Conservation (phyloP, 257 asterid genomes). For the Striga asiatica region DNA sequence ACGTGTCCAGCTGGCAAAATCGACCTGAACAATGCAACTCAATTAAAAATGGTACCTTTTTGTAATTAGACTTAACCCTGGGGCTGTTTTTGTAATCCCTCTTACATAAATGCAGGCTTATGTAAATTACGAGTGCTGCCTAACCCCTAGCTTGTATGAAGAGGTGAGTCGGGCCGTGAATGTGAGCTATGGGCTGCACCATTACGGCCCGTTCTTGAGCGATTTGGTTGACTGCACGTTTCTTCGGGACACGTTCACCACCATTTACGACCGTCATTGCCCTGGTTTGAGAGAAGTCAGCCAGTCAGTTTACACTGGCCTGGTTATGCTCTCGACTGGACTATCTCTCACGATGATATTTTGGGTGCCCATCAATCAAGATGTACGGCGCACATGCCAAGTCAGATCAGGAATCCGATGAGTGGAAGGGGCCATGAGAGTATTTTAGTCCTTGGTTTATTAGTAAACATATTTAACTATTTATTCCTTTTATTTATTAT, state of each 20-base stretch:
- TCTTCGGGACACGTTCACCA: slow-evolving; percentile 52
- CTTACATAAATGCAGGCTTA: slow-evolving; percentile 74
- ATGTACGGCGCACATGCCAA: slow-evolving; percentile 69
- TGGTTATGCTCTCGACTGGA: slow-evolving; percentile 54
- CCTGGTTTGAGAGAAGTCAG: slow-evolving; percentile 46
- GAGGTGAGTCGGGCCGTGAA: slow-evolving; percentile 63
- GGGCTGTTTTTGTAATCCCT: too few relatives aligned
- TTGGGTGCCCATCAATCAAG: slow-evolving; percentile 83
- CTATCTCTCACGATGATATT: slow-evolving; percentile 73
- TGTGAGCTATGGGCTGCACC: slow-evolving; percentile 60
- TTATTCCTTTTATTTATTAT: too few relatives aligned
- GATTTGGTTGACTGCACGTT: slow-evolving; percentile 66
- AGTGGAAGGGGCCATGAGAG: slow-evolving; percentile 19
- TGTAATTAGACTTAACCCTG: not conserved
- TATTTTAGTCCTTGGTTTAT: too few relatives aligned
- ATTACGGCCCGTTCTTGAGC: slow-evolving; percentile 59
- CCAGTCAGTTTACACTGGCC: slow-evolving; percentile 60
- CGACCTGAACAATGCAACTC: slow-evolving; percentile 50
- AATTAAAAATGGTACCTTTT: slow-evolving; percentile 29
- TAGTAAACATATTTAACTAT: too few relatives aligned
- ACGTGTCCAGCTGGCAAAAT: slow-evolving; percentile 67
- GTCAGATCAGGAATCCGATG: slow-evolving; percentile 27
- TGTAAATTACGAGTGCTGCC: slow-evolving; percentile 63
- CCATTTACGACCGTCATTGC: slow-evolving; percentile 52
- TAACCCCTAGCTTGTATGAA: slow-evolving; percentile 58